Evolutionary conservation across 2,329 filamentous ascomycete species (phyloP), one percentile per base, ranked within the genome.

Genomic region (Clonostachys rhizophaga): DNA sequence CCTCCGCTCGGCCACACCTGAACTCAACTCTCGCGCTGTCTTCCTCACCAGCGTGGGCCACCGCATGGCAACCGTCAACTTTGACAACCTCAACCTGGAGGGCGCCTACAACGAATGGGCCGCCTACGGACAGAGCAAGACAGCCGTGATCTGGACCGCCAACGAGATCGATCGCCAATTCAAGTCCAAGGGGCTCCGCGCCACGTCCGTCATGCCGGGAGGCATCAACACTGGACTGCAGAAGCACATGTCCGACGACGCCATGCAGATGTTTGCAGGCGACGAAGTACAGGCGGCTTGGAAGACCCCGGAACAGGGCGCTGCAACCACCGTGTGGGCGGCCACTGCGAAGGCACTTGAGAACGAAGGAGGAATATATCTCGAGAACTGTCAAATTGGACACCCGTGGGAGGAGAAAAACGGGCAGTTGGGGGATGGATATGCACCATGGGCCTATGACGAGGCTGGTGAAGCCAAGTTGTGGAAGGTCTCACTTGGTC

Each of bases 141-240:
- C 68, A 2, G 74, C 76, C n/a, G 78, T 74, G 51, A 67, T 79
- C 20, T 74, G 67, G 51, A 69, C 74, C 54, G 69, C 75, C 10
- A 74, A 72, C 50, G 65, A 75, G 50, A 64, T 79, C 24, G 74
- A 78, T 34, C 64, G 74, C 6, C 64, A 62, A 1, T 77, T 72
- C 53, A 70, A 66, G 7, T 40, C 55, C 2, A 50, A 57, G 11
- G 66, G 69, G 24, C 49, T 78, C 1, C 71, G 72, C 46, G 71
- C 62, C 4, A 20, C 33, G 13, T 43, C 39, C n/a, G n/a, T 50
- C 9, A 67, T 74, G 47, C 76, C 75, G 0, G 76, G 76, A 4
- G 60, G 63, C 7, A 73, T 78, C 51, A 6, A 14, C 18, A 53
- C 50, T 6, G 39, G 40, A 10, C 41, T 53, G n/a, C 16, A 14